Percentiles rank a stretch among this genome's conserved stretches.
Conservation (phyloP, 345 rosid genomes). For the Pelargonium nanum region DNA sequence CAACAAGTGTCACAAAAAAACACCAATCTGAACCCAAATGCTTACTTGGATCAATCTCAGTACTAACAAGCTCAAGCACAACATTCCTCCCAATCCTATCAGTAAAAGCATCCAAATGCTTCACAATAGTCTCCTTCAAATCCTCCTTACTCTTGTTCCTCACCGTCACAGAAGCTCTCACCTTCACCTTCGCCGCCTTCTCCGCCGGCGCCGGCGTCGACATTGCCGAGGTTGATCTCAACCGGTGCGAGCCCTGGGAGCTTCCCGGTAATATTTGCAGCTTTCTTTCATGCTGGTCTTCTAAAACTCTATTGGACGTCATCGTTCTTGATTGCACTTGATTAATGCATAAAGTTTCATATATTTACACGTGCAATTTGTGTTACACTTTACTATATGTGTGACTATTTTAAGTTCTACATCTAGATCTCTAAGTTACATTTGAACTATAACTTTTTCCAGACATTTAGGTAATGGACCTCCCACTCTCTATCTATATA, state of each 20-base stretch:
- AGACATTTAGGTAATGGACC: too few relatives aligned
- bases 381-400: too few relatives aligned
- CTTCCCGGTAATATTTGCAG: slow-evolving; percentile 55
- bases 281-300: background rate
- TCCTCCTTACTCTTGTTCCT: slow-evolving; percentile 80
- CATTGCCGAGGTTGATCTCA: slow-evolving; percentile 84
- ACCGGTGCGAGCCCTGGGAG: slow-evolving; percentile 96
- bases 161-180: slow-evolving; percentile 64
- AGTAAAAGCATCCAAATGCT: slow-evolving; percentile 58
- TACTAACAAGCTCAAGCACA: slow-evolving; percentile 73
- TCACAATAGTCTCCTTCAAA: slow-evolving; percentile 57
- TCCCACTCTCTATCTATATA: too few relatives aligned
- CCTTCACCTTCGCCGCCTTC: slow-evolving; percentile 50
- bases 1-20: too few relatives aligned
- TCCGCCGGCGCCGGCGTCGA: slow-evolving; percentile 52
- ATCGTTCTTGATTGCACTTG: background rate
- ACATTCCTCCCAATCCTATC: slow-evolving; percentile 80
- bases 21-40: background rate
- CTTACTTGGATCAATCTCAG: slow-evolving; percentile 85
- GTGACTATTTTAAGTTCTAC: too few relatives aligned
- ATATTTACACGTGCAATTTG: too few relatives aligned
- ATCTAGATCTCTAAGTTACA: too few relatives aligned
- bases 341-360: background rate
- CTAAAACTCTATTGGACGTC: background rate
- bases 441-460: too few relatives aligned